Evolutionary conservation across 371 early-diverging fungal genomes (phyloP).

Genomic region (Apophysomyces elegans): DNA sequence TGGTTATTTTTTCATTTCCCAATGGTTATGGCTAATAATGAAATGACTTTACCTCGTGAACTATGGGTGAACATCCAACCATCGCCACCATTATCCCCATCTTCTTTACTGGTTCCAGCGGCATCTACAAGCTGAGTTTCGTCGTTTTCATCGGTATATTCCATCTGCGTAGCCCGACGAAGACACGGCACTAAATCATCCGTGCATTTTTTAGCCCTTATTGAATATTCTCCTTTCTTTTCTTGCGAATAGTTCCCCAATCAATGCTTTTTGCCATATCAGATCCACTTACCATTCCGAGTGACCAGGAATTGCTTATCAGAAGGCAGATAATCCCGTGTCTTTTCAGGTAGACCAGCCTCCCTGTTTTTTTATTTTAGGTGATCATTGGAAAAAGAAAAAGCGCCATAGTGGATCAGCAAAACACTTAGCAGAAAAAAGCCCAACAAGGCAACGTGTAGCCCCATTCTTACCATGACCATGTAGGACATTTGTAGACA

Average conservation of each 20-base stretch:
- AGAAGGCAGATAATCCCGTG: slow-evolving; percentile 86
- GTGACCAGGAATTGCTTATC: slow-evolving; percentile 97
- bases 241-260: background rate
- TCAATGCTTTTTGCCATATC: no score
- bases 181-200: slow-evolving; percentile 80
- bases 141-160: slow-evolving; percentile 70
- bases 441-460: no score
- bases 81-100: slow-evolving; percentile 67
- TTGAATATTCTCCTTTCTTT: background rate
- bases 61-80: slow-evolving; percentile 89
- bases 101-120: slow-evolving; percentile 28
- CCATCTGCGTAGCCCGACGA: slow-evolving; percentile 87
- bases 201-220: no score
- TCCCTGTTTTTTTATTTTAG: slow-evolving; percentile 58
- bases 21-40: background rate
- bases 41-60: slow-evolving; percentile 27
- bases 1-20: no score
- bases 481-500: slow-evolving; percentile 98
- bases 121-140: slow-evolving; percentile 29
- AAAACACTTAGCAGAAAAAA: slow-evolving; percentile 1
- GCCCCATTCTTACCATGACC: slow-evolving; percentile 78
- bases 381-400: no score
- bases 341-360: slow-evolving; percentile 80
- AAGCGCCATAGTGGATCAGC: background rate
- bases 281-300: slow-evolving; percentile 71